Percentiles rank a stretch among this genome's conserved stretches.
These are phyloP conservation scores for Sordariomycetes sp. DNA, from an alignment of 2,329 filamentous ascomycete genomes.

Conservation along the genomic window DNA sequence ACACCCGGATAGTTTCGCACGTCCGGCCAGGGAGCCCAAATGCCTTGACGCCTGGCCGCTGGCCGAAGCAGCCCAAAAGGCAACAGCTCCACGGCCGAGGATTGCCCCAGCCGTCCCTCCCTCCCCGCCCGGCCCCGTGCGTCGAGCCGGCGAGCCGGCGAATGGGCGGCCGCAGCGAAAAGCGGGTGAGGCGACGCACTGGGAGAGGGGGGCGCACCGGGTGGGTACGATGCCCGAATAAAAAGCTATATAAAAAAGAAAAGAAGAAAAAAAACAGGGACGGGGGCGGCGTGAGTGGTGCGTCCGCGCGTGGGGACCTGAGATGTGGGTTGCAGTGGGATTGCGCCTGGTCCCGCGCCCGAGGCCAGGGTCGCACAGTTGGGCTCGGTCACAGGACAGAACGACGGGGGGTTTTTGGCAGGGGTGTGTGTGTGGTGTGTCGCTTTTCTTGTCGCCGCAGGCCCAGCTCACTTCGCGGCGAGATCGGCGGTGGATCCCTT, in stretches of 20 bases:
- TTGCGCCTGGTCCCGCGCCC: slow-evolving; percentile 3
- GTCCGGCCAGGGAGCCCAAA: not conserved
- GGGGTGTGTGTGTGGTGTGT: no score
- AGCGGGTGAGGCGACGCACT: not conserved
- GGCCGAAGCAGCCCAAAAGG: not conserved
- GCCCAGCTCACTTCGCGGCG: no score
- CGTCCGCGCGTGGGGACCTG: not conserved
- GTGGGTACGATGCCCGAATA: no score
- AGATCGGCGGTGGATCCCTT: not conserved
- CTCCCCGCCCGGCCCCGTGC: no score
- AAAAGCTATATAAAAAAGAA: no score
- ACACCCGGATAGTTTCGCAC: no score
- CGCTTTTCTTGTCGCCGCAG: no score
- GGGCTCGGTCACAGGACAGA: slow-evolving; percentile 2
- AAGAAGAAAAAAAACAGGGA: no score
- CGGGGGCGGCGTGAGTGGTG: not conserved
- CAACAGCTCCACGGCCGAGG: not conserved
- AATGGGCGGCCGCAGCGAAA: not conserved
- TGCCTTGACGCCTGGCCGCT: not conserved
- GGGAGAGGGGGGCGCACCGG: no score
- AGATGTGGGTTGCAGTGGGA: not conserved
- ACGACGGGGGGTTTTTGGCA: not conserved
- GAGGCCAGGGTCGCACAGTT: slow-evolving; percentile 3
- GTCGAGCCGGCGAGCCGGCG: not conserved
- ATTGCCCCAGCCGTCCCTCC: not conserved